A percentile compares a stretch with the other conserved stretches of the same genome.
Conservation (phyloP, 139 green algal species). For the Chlamydomonas asymmetrica region DNA sequence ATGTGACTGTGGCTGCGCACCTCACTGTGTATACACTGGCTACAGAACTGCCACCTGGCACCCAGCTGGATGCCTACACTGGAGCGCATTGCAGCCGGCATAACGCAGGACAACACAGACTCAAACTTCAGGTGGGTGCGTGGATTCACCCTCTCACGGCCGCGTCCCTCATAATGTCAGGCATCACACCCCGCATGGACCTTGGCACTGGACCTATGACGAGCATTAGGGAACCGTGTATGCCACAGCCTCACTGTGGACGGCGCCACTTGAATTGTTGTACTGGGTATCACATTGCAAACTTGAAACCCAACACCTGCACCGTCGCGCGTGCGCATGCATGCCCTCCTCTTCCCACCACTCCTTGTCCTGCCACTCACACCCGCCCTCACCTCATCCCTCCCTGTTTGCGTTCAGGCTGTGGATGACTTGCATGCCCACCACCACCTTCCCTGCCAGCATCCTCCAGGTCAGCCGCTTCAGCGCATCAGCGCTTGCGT, state of each 20-base stretch:
- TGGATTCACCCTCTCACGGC: too few relatives aligned
- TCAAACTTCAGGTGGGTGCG: conserved; percentile 36
- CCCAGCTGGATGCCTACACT: conserved; percentile 73
- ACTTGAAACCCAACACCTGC: not conserved
- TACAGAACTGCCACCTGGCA: conserved; percentile 82
- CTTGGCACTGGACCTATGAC: too few relatives aligned
- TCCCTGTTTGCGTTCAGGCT: conserved; percentile 45
- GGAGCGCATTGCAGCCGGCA: conserved; percentile 65
- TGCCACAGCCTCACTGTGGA: too few relatives aligned
- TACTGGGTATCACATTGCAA: too few relatives aligned
- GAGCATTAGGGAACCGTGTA: too few relatives aligned
- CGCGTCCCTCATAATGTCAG: too few relatives aligned
- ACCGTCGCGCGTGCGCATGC: too few relatives aligned
- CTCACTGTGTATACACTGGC: too few relatives aligned
- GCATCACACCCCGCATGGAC: too few relatives aligned
- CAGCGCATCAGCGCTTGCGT: too few relatives aligned
- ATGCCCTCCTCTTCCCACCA: conserved; percentile 6
- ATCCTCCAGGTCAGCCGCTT: conserved; percentile 58
- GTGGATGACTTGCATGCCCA: conserved; percentile 62
- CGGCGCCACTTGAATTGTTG: too few relatives aligned
- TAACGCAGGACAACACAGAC: conserved; percentile 53
- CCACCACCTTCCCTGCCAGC: conserved; percentile 43
- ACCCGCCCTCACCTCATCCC: conserved; percentile 31
- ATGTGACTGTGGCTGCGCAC: too few relatives aligned
- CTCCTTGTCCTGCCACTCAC: conserved; percentile 19